Evolutionary conservation across 2,329 filamentous ascomycete species (phyloP), one percentile per base, ranked within the genome.

Genomic region (Fusarium aywerte): DNA sequence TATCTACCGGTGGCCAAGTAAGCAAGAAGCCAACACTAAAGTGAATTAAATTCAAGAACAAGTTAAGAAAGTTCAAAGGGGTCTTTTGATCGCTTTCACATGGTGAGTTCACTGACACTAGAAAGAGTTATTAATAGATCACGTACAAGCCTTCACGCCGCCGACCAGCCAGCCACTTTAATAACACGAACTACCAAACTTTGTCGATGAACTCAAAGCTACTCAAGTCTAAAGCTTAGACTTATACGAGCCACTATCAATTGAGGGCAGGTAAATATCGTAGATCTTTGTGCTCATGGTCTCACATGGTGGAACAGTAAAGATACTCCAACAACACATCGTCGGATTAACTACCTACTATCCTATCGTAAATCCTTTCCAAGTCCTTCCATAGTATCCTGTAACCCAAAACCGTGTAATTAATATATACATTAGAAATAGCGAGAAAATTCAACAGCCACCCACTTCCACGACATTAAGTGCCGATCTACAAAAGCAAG

Each of bases 291-390:
- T 20, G 21, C 16, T 20, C 9, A 32, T n/a, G 27, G 7, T 7
- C 20, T 36, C n/a, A 36, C n/a, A 39, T 15, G 16, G 7, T 7
- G 21, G 33, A n/a, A 7, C 20, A 31, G 21, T 16, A 5, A 49
- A 40, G 10, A 12, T 25, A n/a, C n/a, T 48, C 49, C 44, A 62
- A 53, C 29, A 39, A 49, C 64, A 36, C 50, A 25, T 65, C 48
- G 64, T 51, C 65, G 69, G 51, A 69, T 69, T 69, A 20, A 68
- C 64, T 62, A 62, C 48, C 58, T 69, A 62, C 31, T 68, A 58
- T 68, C 50, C 54, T 56, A 47, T 43, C 57, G 31, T 29, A 33
- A 25, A 10, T 25, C 16, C 15, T 44, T 29, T 68, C 39, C 43
- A 29, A 44, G 7, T 33, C 40, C 27, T 20, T 27, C 33, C 45